Evolutionary conservation across 148 eudicot genomes (phyloP), one percentile per base, ranked within the genome.

Genomic region (Oxyria digyna): DNA sequence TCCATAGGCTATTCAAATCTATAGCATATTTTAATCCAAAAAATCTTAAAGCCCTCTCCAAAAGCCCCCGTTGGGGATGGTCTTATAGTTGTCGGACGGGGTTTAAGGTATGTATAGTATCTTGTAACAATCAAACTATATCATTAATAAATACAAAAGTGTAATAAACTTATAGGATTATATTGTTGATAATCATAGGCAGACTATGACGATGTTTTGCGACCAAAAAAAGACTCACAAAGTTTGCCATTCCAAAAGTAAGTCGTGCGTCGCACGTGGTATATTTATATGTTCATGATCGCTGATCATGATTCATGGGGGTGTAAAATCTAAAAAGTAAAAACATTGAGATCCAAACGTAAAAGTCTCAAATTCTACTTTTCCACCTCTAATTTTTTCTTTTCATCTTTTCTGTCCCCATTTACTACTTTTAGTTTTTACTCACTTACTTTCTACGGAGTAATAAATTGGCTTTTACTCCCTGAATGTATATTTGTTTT

Each of bases 401-500:
- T 26, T 59, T 59, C 15, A 55, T 29, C 63, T 55, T 26, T 55
- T 27, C 17, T 12, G 17, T 7, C 33, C 63, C 63, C 33, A 26
- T 33, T 55, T 24, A 10, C 63, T 55, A 24, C 13, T 23, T 14
- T 12, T 11, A 32, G 26, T 55, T 55, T 2, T n/a, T n/a, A n/a
- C n/a, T n/a, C n/a, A n/a, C n/a, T n/a, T n/a, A n/a, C n/a, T n/a
- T n/a, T n/a, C n/a, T n/a, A n/a, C n/a, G n/a, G n/a, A n/a, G n/a
- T 27, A 9, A 27, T 24, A 55, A 26, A 55, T 55, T 27, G 63
- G 63, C 35, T 55, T 54, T 55, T 13, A 4, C 33, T 27, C 63
- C 63, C 29, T 29, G 65, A 59, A 59, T 59, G 8, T 38, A 29
- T 27, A 27, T 57, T 59, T 59, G 65, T 59, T 59, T 59, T 59